A percentile compares a stretch with the other conserved stretches of the same genome.
Conservation (phyloP, 257 asterid species). For the Capsicum chinense region DNA sequence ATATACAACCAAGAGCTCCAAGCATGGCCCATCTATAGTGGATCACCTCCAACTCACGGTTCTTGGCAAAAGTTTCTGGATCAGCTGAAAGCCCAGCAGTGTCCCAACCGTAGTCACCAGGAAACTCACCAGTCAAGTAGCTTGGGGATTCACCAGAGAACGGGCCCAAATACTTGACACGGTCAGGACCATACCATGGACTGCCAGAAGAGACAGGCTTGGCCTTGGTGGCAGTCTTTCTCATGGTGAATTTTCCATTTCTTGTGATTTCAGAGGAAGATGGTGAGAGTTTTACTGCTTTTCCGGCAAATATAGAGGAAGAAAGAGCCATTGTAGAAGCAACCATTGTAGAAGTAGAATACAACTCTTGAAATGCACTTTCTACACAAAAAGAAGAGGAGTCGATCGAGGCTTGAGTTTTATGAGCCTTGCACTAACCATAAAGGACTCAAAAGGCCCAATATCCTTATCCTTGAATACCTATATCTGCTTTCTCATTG, state of each 20-base stretch:
- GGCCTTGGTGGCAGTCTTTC: neutral
- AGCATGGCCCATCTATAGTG: slow-evolving; percentile 23
- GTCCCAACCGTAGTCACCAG: slow-evolving; percentile 13
- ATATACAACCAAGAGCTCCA: neutral
- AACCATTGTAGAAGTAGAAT: neutral
- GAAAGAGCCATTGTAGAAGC: slow-evolving; percentile 6
- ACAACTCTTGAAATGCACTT: neutral
- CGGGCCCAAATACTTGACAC: slow-evolving; percentile 3
- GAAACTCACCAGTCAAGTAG: slow-evolving; percentile 17
- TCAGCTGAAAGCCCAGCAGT: slow-evolving; percentile 18
- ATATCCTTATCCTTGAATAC: slow-evolving; percentile 14
- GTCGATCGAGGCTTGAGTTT: slow-evolving; percentile 10
- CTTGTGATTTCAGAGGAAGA: neutral
- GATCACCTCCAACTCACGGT: neutral
- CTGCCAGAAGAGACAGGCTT: slow-evolving; percentile 18
- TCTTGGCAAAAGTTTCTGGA: slow-evolving; percentile 15
- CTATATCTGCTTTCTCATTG: neutral
- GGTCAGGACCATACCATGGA: slow-evolving; percentile 23
- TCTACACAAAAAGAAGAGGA: neutral
- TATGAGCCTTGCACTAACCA: neutral
- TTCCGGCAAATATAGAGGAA: neutral
- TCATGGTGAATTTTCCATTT: neutral
- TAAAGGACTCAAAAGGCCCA: neutral
- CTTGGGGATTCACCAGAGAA: slow-evolving; percentile 18
- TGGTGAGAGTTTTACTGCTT: neutral